Evolutionary conservation across 2,329 filamentous ascomycete species (phyloP).

Genomic region (Alternaria sp.): DNA sequence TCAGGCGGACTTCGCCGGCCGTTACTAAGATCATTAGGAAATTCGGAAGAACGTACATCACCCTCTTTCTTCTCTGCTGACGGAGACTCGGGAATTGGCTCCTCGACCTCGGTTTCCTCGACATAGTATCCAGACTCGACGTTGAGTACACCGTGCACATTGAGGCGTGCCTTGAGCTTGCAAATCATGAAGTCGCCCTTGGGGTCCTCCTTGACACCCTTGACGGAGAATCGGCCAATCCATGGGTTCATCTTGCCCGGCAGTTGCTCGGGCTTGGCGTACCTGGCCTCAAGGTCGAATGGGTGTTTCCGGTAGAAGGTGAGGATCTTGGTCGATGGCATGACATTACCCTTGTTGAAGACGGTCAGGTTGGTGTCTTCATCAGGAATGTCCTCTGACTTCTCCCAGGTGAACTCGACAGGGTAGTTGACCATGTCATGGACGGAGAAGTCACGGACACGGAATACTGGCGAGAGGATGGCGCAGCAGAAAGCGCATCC

Average conservation of each 20-base stretch:
- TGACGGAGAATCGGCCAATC: slow-evolving; percentile 98
- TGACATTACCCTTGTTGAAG: slow-evolving; percentile 95
- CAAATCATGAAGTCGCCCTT: slow-evolving; percentile 99
- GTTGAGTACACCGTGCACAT: slow-evolving; percentile 95
- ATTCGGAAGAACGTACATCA: slow-evolving; percentile 69
- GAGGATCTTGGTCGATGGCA: slow-evolving; percentile 98
- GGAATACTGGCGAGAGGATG: slow-evolving; percentile 96
- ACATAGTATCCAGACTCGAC: slow-evolving; percentile 98
- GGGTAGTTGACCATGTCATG: slow-evolving; percentile 98
- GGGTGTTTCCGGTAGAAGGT: slow-evolving; percentile 99
- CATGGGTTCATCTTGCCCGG: slow-evolving; percentile 92
- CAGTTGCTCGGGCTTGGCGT: slow-evolving; percentile 84
- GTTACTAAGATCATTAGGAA: slow-evolving; percentile 32
- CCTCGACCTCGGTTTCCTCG: slow-evolving; percentile 96
- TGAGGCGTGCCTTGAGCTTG: slow-evolving; percentile 97
- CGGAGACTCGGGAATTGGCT: slow-evolving; percentile 78
- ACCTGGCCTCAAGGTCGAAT: slow-evolving; percentile 95
- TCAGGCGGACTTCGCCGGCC: slow-evolving; percentile 31
- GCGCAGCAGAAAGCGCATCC: slow-evolving; percentile 98
- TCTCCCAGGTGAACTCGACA: slow-evolving; percentile 99
- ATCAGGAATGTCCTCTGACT: slow-evolving; percentile 96
- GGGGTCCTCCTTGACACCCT: slow-evolving; percentile 91
- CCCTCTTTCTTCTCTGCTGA: slow-evolving; percentile 68
- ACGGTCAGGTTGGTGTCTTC: slow-evolving; percentile 97
- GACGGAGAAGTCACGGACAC: slow-evolving; percentile 96